Evolutionary conservation across 768 basidiomycete species (phyloP), one percentile per base, ranked within the genome.

Genomic region (Suillus tomentosus): DNA sequence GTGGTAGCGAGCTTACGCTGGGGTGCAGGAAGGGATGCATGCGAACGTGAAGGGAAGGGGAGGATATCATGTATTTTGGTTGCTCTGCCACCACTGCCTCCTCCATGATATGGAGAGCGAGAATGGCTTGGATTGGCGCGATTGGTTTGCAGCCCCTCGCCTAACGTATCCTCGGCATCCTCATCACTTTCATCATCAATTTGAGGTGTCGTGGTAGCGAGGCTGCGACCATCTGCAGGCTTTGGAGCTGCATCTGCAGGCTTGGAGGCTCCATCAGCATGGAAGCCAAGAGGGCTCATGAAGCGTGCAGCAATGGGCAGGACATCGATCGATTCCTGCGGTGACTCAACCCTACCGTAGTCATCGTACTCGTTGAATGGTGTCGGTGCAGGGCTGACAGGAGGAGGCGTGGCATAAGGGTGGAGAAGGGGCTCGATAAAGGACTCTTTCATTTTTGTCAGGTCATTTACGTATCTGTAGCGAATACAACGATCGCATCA

Each of bases 271-370:
- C 88, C 88, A 11, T 82, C 80, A 7, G 77, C 76, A 55, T 78
- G 81, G 67, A 81, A 79, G 24, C 78, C 76, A 14, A 71, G 70
- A 10, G 91, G 91, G 5, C 90, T 90, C 80, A 95, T 91, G 82
- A 95, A 97, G 58, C 92, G 89, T 27, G 95, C 89, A 54, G 95
- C 95, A 66, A 97, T 97, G 58, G 95, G 91, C 3, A 88, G 90
- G 3, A 95, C 81, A 9, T 95, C 92, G 48, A 83, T 74, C 0
- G 91, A 91, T 69, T 92, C 94, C 50, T 70, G 75, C 4, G 86
- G 90, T 1, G 91, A 89, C 19, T 89, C 91, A 51, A 83, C 62
- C 19, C 86, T 89, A 72, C 50, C 50, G 1, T 85, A 89, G 57
- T 88, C 89, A 67, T 92, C 90, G 69, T 87, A 89, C 51, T 90